These are phyloP conservation scores for Coniophora puteana DNA, from an alignment of 1,284 basidiomycete genomes.

Conservation along the genomic window DNA sequence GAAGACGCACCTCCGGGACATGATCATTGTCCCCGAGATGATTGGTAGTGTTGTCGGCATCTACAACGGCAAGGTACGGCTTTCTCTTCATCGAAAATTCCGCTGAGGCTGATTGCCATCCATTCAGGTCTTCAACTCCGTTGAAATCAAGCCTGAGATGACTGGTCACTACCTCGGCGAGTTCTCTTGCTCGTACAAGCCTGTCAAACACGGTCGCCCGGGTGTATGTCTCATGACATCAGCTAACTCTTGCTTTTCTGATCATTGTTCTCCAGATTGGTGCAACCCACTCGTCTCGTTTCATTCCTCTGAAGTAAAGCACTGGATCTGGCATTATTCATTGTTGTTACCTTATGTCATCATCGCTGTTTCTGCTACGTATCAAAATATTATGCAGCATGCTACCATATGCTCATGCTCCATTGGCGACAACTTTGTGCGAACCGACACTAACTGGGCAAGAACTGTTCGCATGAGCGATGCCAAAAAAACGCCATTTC, in stretches of 20 bases:
- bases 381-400: constrained; percentile 26
- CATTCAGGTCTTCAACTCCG: constrained; percentile 84
- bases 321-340: constrained; percentile 4
- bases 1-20: constrained; percentile 99
- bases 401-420: too few relatives aligned
- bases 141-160: constrained; percentile 99
- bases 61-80: constrained; percentile 91
- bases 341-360: constrained; percentile 14
- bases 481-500: not conserved
- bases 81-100: constrained; percentile 6
- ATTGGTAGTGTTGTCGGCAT: constrained; percentile 96
- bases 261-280: constrained; percentile 58
- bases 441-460: too few relatives aligned
- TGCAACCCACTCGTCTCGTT: constrained; percentile 75
- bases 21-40: constrained; percentile 99
- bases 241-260: constrained; percentile 1
- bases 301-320: constrained; percentile 58
- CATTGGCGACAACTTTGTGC: too few relatives aligned
- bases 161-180: constrained; percentile 99
- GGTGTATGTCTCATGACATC: constrained; percentile 54
- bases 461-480: constrained; percentile 12
- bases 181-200: constrained; percentile 93
- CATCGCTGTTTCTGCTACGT: constrained; percentile 8
- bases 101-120: constrained; percentile 1
- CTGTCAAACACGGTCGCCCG: constrained; percentile 99